Evolutionary conservation across 2,329 filamentous ascomycete genomes (phyloP).

Genomic region (Diaporthe velutina): DNA sequence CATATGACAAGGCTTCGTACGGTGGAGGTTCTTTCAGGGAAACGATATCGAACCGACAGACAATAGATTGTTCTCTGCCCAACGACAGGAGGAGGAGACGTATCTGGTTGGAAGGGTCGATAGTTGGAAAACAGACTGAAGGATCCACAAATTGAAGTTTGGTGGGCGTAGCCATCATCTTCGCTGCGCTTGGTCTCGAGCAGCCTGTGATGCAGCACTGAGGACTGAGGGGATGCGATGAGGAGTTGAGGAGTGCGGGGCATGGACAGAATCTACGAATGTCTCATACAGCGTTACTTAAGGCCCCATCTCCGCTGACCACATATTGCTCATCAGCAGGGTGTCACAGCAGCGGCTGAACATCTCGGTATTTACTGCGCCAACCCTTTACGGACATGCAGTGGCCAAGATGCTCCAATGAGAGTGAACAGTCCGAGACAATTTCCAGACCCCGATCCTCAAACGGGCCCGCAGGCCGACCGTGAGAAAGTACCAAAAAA

Average conservation of each 20-base stretch:
- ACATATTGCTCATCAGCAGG: background rate
- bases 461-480: background rate
- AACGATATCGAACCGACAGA: background rate
- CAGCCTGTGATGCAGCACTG: background rate
- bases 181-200: background rate
- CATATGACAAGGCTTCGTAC: constrained; percentile 3
- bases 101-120: background rate
- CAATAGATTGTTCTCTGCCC: background rate
- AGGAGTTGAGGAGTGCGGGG: background rate
- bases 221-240: background rate
- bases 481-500: background rate
- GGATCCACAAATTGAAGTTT: background rate
- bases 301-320: background rate
- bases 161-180: background rate
- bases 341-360: background rate
- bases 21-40: background rate
- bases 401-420: background rate
- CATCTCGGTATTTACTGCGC: background rate
- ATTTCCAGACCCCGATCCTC: background rate
- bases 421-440: no score
- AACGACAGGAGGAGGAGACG: background rate
- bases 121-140: background rate
- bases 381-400: background rate
- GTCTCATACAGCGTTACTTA: background rate
- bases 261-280: background rate